Evolutionary conservation across 352 stramenopile genomes (phyloP), one percentile per base, ranked within the genome.

Genomic region (Phytopythium litorale): DNA sequence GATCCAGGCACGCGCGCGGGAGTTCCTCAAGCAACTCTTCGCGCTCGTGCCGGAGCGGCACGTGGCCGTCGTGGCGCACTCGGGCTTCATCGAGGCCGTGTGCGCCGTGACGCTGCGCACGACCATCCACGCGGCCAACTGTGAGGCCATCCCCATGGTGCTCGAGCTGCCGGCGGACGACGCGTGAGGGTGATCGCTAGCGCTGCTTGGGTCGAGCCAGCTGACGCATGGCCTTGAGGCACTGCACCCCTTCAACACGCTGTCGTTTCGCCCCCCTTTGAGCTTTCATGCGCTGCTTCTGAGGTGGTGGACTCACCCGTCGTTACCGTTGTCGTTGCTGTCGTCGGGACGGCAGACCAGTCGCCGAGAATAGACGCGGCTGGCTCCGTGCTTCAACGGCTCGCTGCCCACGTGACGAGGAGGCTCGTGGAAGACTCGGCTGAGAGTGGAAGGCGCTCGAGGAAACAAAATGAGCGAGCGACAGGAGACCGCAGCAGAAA

Each of bases 51-150:
- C 68, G 4, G 78, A 92, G 65, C 67, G 58, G 15, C 71, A 84
- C 48, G 78, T 90, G 18, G 76, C 71, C 0, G 73, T 92, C 2
- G 77, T 87, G 54, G 76, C 76, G 6, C 84, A 92, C 65, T 87
- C 79, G 12, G 81, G 74, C n/a, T 92, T 91, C 62, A 90, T 92
- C 59, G 70, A 75, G 35, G 69, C 74, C 15, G 62, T 84, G 12
- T 82, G 75, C 63, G 73, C 77, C 32, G 67, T 87, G 13, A 71
- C 87, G 21, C 49, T 79, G 40, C 40, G 68, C 8, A 55, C 79
- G 30, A 63, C 56, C 13, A 77, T 84, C 43, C 62, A 73, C 52
- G 64, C 70, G 7, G 62, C 58, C 3, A 84, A 85, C 65, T 87
- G 78, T 56, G 78, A 87, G 33, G 64, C 76, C 56, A 67, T 85